phyloP scores from a whole-genome alignment of 495 filamentous ascomycete species.

The Chaetomium fimeti region DNA sequence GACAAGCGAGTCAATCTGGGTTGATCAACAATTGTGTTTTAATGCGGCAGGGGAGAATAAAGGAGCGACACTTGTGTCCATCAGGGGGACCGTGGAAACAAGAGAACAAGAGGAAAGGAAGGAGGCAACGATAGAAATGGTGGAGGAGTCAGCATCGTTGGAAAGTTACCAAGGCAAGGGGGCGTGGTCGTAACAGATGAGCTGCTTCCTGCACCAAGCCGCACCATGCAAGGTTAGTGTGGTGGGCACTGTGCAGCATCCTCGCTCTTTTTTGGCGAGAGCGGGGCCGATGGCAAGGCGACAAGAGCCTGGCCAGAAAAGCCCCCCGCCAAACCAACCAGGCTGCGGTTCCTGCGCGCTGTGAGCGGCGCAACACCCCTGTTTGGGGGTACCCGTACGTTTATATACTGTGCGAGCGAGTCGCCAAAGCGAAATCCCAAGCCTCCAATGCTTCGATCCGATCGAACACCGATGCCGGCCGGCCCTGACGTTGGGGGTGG shows the following conservation, averaged over 20 bases:
- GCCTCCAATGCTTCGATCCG: background rate
- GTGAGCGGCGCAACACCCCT: background rate
- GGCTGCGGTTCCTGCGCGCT: conserved; percentile 5
- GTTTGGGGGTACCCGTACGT: background rate
- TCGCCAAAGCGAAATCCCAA: background rate
- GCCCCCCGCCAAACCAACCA: background rate
- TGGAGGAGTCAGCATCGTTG: conserved; percentile 17
- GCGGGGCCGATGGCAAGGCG: conserved; percentile 23
- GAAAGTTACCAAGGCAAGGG: conserved; percentile 10
- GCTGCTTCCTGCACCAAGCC: conserved; percentile 13
- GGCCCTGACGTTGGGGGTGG: background rate
- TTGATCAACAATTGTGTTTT: background rate
- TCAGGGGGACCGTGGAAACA: background rate
- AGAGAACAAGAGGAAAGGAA: conserved; percentile 1
- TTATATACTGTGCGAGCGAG: conserved; percentile 22
- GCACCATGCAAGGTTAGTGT: conserved; percentile 23
- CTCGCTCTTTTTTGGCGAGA: conserved; percentile 19
- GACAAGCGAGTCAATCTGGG: conserved; percentile 5
- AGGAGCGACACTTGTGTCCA: background rate
- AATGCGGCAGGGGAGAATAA: background rate
- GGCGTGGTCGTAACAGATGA: conserved; percentile 22
- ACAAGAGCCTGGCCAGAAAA: conserved; percentile 16
- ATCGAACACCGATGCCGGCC: conserved; percentile 14
- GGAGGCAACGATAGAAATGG: conserved; percentile 12
- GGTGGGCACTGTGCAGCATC: conserved; percentile 20